Evolutionary conservation across 169 alveolate species (phyloP).

Genomic region (Plasmodium malariae): DNA sequence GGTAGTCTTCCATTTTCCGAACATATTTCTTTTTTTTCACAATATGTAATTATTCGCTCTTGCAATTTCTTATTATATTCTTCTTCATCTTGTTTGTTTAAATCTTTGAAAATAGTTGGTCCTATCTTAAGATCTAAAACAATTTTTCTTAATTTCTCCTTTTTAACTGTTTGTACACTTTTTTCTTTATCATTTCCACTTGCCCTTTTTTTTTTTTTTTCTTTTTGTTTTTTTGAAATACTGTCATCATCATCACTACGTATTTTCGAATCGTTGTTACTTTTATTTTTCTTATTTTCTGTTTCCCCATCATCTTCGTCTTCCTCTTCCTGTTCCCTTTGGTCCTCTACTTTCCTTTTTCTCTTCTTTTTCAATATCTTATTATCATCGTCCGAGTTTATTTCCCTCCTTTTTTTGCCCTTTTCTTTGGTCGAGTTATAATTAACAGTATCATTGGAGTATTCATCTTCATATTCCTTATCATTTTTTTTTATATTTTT

Average conservation of each 20-base stretch:
- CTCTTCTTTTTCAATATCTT: constrained; percentile 21
- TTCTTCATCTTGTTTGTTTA: constrained; percentile 64
- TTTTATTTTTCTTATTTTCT: constrained; percentile 20
- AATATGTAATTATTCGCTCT: constrained; percentile 40
- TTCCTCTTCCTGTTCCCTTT: background rate
- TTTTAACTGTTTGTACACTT: constrained; percentile 28
- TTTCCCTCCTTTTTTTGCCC: constrained; percentile 27
- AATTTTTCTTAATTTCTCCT: constrained; percentile 58
- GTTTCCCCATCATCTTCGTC: constrained; percentile 1
- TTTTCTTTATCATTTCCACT: constrained; percentile 46
- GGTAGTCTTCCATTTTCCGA: constrained; percentile 56
- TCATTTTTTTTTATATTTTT: constrained; percentile 6
- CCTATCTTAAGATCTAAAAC: constrained; percentile 71
- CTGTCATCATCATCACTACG: background rate
- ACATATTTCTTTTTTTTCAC: constrained; percentile 68
- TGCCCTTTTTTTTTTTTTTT: constrained; percentile 7
- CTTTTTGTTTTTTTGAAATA: constrained; percentile 25
- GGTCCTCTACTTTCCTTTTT: constrained; percentile 6
- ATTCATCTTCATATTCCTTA: background rate
- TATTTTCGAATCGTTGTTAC: background rate
- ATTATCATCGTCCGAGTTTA: constrained; percentile 17
- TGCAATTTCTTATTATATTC: constrained; percentile 58
- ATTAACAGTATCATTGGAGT: background rate
- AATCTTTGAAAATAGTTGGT: constrained; percentile 68
- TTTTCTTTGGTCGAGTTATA: background rate